A percentile compares a stretch with the other conserved stretches of the same genome.
phyloP scores from a whole-genome alignment of 31 red algal species.

The Pterothamnion heteromorphum region DNA sequence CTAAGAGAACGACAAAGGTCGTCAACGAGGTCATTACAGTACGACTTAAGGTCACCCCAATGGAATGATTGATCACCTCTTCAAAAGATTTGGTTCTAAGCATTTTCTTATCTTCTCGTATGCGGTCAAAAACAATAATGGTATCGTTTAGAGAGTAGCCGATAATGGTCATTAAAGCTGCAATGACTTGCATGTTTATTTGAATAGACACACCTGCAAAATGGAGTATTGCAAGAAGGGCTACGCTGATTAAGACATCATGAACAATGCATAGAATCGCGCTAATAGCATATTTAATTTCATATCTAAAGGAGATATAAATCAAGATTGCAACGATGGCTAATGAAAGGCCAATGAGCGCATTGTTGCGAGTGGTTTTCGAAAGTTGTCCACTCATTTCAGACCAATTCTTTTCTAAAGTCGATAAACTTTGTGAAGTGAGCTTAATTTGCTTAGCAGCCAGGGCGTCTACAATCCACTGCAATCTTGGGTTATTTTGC shows the following conservation, averaged over 20 bases:
- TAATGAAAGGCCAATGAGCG: not conserved
- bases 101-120: slow-evolving; percentile 35
- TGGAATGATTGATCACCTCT: slow-evolving; percentile 30
- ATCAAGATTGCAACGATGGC: slow-evolving; percentile 31
- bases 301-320: slow-evolving; percentile 42
- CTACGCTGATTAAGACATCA: slow-evolving; percentile 42
- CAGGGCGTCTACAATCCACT: not conserved
- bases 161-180: slow-evolving; percentile 49
- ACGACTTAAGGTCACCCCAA: not conserved
- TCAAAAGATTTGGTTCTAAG: not conserved
- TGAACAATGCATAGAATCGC: slow-evolving; percentile 41
- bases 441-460: not conserved
- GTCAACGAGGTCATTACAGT: slow-evolving; percentile 41
- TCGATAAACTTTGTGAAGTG: not conserved
- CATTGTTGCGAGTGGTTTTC: not conserved
- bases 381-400: not conserved
- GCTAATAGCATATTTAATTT: not conserved
- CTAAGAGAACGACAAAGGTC: slow-evolving; percentile 25
- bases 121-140: slow-evolving; percentile 51
- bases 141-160: slow-evolving; percentile 53
- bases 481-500: not conserved
- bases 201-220: not conserved
- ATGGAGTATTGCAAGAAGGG: not conserved
- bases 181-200: slow-evolving; percentile 13
- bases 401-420: not conserved